Evolutionary conservation across 805 yeast genomes (phyloP), one percentile per base, ranked within the genome.

Genomic region (Zygosaccharomyces pseudorouxii): DNA sequence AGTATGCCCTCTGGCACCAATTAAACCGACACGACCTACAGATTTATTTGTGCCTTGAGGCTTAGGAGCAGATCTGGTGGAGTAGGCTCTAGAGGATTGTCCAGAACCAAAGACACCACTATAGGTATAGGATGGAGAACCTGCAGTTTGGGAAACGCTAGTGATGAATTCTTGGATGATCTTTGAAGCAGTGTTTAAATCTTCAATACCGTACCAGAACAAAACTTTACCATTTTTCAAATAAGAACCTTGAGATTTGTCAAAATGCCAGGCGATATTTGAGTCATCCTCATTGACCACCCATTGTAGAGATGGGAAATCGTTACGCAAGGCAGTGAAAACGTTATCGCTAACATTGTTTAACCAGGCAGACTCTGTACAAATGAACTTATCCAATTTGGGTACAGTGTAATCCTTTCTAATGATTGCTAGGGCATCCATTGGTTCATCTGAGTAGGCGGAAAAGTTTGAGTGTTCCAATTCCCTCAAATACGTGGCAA

Each of bases 1-100:
- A 16, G 97, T 92, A 71, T 78, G 89, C 27, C 99, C 99, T 72
- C 99, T 84, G 37, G 99, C 99, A 58, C 99, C 99, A 64, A 93
- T 92, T 59, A 93, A 78, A 1, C 97, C 99, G 42, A 93, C 89
- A 56, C 80, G 81, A 19, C 95, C 76, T 52, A 76, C 76, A 37
- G 75, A 67, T 35, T 76, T 75, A 72, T 82, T 86, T 31, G 78
- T 65, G 33, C 89, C 92, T 46, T 76, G 74, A 45, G 77, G 74
- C 39, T 79, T 63, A 10, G 96, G 96, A 11, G 90, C 49, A n/a
- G 69, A 55, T 55, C 68, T 55, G n/a, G 79, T 68, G 38, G 78
- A 76, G 55, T 78, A 76, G 0, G 77, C 75, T 68, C 87, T 75
- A 50, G 74, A 68, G 54, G 81, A 80, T 27, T 70, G 65, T 23